These are phyloP conservation scores for Mortierella sp. DNA, from an alignment of 371 early-diverging fungal genomes.

Conservation along the genomic window DNA sequence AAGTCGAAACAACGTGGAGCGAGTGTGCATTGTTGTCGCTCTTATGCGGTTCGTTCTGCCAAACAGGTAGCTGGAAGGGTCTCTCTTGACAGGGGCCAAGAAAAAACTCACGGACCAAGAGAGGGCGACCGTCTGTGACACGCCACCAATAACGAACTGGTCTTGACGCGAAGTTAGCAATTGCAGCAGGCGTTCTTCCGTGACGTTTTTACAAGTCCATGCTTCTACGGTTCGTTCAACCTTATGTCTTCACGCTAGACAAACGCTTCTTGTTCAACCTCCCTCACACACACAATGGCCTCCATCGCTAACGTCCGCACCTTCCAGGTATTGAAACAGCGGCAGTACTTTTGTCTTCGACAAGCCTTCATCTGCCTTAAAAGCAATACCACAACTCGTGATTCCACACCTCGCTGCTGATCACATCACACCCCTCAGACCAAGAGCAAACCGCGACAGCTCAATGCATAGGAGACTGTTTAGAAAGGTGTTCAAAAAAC, in stretches of 20 bases:
- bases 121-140: no score
- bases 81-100: no score
- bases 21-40: no score
- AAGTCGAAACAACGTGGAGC: no score
- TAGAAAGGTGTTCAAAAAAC: not conserved
- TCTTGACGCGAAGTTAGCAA: no score
- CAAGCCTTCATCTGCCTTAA: not conserved
- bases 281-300: constrained; percentile 9
- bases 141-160: no score
- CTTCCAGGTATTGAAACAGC: not conserved
- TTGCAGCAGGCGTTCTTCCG: no score
- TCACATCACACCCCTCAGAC: not conserved
- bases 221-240: not conserved
- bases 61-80: no score
- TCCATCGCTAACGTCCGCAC: constrained; percentile 20
- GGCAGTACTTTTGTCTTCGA: not conserved
- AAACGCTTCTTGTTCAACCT: not conserved
- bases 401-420: not conserved
- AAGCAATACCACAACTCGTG: not conserved
- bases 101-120: no score
- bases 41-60: no score
- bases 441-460: not conserved
- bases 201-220: no score
- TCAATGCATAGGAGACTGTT: not conserved
- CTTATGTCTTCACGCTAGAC: not conserved